Base-by-base conservation (phyloP, 306 rosid species). In the Acacia acuminata region DNA sequence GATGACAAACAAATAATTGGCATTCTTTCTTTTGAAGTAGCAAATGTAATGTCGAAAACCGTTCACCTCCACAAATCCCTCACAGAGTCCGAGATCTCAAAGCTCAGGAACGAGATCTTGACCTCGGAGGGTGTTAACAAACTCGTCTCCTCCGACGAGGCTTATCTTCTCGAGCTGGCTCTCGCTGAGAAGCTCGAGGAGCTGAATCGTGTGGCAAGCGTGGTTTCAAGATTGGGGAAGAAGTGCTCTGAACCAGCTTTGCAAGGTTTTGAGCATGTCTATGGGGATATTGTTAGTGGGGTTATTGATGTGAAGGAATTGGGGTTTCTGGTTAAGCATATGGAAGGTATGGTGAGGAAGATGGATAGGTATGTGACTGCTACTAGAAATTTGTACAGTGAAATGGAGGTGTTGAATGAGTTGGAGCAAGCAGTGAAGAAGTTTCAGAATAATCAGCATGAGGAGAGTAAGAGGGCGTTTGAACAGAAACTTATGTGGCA, bases 201-300 rank as follows among this genome's bases (percentile, higher is more conserved):
- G 80, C 81, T 96, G 73, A 94, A 91, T 87, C 87, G 94, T 42
- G 92, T 94, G 63, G 96, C 99, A 1, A 76, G 81, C 8, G 98
- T 94, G 79, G 97, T 96, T 77, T 87, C 96, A 15, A 85, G 99
- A 88, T 88, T 96, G 32, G 99, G 99, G 36, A 96, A 92, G 88
- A 90, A 89, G 78, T 96, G 99, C 25, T 84, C 92, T 58, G 90
- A 91, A 77, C 94, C 96, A 65, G 94, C 98, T 5, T 71, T 96
- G 81, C 99, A 88, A 77, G 99, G 99, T n/a, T 96, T 96, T 80
- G 94, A 94, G 86, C 99, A 96, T 83, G 99, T 96, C 19, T 94
- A 91, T 48, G 88, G 90, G 61, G 99, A 96, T 72, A 88, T 96
- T 66, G 86, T 92, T 63, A 73, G 74, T 82, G 94, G 97, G 76